These are phyloP conservation scores for Alternaria longipes DNA, from an alignment of 2,329 filamentous ascomycete genomes.

Conservation along the genomic window DNA sequence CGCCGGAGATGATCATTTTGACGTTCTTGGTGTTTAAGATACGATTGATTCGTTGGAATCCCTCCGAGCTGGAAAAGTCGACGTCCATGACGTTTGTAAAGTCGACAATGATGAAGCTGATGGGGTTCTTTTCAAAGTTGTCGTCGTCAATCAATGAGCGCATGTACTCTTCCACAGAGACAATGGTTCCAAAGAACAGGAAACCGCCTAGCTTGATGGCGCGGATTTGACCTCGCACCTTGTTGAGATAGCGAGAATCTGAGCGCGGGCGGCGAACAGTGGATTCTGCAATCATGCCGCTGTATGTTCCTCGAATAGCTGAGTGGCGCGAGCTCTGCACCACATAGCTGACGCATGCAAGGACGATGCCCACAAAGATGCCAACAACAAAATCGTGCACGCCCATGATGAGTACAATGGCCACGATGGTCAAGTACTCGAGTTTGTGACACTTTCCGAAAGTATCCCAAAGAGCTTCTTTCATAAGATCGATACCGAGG, in stretches of 20 bases:
- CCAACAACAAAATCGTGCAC: constrained; percentile 96
- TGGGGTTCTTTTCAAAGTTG: constrained; percentile 77
- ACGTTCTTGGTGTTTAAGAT: constrained; percentile 81
- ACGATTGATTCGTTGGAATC: constrained; percentile 90
- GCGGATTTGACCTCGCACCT: constrained; percentile 87
- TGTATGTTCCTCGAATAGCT: constrained; percentile 89
- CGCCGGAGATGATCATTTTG: constrained; percentile 81
- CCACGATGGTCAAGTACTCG: constrained; percentile 88
- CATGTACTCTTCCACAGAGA: constrained; percentile 90
- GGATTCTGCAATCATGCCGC: constrained; percentile 86
- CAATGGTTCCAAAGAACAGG: constrained; percentile 98
- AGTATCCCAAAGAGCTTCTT: constrained; percentile 88
- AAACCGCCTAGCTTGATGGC: constrained; percentile 93
- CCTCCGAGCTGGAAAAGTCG: constrained; percentile 95
- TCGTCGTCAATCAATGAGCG: constrained; percentile 83
- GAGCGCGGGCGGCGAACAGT: constrained; percentile 91
- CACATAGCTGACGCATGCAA: constrained; percentile 90
- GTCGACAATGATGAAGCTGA: constrained; percentile 90
- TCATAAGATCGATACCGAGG: constrained; percentile 88
- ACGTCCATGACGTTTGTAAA: constrained; percentile 89
- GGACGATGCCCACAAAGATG: constrained; percentile 87
- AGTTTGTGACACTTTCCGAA: constrained; percentile 85
- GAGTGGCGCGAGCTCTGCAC: constrained; percentile 91
- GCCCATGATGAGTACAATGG: constrained; percentile 95
- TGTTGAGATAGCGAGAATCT: constrained; percentile 84